Percentiles rank a stretch among this genome's conserved stretches.
Conservation (phyloP, 1,139 yeast species). For the Yamadazyma pseudoaaseri region DNA sequence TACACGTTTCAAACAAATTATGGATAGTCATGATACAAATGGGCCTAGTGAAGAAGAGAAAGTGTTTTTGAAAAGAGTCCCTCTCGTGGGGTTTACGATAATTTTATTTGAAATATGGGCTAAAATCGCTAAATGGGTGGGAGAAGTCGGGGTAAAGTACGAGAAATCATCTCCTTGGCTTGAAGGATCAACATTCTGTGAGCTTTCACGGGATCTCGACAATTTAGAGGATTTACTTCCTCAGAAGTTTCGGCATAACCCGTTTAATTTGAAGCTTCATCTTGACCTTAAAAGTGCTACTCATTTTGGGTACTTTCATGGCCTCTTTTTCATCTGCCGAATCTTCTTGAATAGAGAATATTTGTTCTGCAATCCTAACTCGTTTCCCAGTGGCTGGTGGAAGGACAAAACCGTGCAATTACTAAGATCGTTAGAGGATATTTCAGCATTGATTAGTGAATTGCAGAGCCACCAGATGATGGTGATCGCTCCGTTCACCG, state of each 20-base stretch:
- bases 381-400: constrained; percentile 33
- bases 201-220: constrained; percentile 21
- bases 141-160: constrained; percentile 25
- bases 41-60: too few relatives aligned
- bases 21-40: constrained; percentile 3
- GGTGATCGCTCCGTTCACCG: constrained; percentile 40
- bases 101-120: constrained; percentile 34
- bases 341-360: constrained; percentile 35
- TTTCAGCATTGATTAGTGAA: constrained; percentile 21
- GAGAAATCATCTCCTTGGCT: constrained; percentile 31
- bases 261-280: constrained; percentile 29
- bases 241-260: constrained; percentile 19
- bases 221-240: constrained; percentile 23
- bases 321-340: constrained; percentile 29
- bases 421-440: constrained; percentile 23
- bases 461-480: constrained; percentile 26
- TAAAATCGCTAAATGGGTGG: constrained; percentile 33
- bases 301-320: constrained; percentile 36
- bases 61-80: background rate
- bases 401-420: constrained; percentile 19
- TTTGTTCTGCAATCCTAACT: constrained; percentile 29
- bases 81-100: constrained; percentile 22
- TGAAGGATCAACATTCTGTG: constrained; percentile 22
- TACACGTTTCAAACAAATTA: constrained; percentile 12
- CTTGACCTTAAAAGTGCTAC: constrained; percentile 32